These are phyloP conservation scores for Proliferodiscus dingleyae DNA, from an alignment of 2,329 filamentous ascomycete species.

Conservation along the genomic window DNA sequence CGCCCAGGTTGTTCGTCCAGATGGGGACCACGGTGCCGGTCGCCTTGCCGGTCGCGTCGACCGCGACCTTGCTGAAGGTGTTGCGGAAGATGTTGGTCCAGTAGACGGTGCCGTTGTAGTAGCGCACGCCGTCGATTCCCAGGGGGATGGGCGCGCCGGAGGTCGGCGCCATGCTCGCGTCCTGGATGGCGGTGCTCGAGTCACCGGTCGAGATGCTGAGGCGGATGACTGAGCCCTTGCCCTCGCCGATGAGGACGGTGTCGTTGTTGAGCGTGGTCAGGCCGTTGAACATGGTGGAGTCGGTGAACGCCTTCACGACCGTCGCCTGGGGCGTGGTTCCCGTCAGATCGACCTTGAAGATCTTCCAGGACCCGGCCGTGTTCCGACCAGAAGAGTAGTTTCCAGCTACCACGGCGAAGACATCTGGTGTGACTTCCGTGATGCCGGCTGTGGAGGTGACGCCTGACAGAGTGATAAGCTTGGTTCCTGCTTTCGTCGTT, in stretches of 20 bases:
- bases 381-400: constrained; percentile 1
- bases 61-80: constrained; percentile 8
- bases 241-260: background rate
- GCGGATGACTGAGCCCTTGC: background rate
- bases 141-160: constrained; percentile 4
- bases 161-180: background rate
- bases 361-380: constrained; percentile 3
- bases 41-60: constrained; percentile 11
- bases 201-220: background rate
- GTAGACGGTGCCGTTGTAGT: constrained; percentile 6
- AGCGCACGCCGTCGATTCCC: constrained; percentile 9
- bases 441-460: constrained; percentile 4
- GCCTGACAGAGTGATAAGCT: constrained; percentile 3
- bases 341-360: constrained; percentile 4
- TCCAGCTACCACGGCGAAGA: constrained; percentile 8
- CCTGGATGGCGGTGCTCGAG: background rate
- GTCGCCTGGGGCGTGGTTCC: background rate
- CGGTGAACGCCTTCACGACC: background rate
- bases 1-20: constrained; percentile 7
- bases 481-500: background rate
- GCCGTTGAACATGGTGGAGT: background rate
- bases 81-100: constrained; percentile 14
- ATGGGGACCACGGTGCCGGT: constrained; percentile 5
- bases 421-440: constrained; percentile 6
- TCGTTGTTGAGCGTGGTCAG: background rate